These are phyloP conservation scores for Cyclotella kingstonii DNA, from an alignment of 108 stramenopile species.

Conservation along the genomic window DNA sequence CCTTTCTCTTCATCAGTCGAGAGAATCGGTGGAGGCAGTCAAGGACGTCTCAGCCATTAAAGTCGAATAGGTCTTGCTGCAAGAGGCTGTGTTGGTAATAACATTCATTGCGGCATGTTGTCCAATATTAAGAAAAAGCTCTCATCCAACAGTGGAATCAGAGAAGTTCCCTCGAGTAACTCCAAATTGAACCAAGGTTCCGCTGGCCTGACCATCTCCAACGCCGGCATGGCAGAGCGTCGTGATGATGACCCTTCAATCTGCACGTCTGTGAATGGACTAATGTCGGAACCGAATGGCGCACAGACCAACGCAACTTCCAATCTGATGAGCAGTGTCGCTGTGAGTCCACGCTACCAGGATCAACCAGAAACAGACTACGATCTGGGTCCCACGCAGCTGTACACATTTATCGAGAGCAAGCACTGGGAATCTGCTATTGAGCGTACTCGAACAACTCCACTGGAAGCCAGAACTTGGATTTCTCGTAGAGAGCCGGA, in stretches of 20 bases:
- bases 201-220: slow-evolving; percentile 4
- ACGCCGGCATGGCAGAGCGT: neutral
- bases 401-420: slow-evolving; percentile 81
- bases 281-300: neutral
- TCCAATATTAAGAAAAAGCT: slow-evolving; percentile 29
- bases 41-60: too few species aligned
- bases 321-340: neutral
- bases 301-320: neutral
- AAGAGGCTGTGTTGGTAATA: too few species aligned
- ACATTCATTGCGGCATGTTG: slow-evolving; percentile 9
- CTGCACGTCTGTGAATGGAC: slow-evolving; percentile 8
- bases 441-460: slow-evolving; percentile 56
- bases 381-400: slow-evolving; percentile 69
- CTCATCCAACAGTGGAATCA: neutral
- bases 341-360: slow-evolving; percentile 34
- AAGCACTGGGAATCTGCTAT: slow-evolving; percentile 83
- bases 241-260: slow-evolving; percentile 25
- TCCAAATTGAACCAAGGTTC: neutral
- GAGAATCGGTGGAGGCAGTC: too few species aligned
- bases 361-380: slow-evolving; percentile 77
- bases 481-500: slow-evolving; percentile 63
- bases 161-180: neutral
- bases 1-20: too few species aligned
- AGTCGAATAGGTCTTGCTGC: too few species aligned
- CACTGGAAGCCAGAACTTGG: slow-evolving; percentile 77